Base-by-base conservation (phyloP, 768 basidiomycete genomes). In the Leucogyrophana mollusca region DNA sequence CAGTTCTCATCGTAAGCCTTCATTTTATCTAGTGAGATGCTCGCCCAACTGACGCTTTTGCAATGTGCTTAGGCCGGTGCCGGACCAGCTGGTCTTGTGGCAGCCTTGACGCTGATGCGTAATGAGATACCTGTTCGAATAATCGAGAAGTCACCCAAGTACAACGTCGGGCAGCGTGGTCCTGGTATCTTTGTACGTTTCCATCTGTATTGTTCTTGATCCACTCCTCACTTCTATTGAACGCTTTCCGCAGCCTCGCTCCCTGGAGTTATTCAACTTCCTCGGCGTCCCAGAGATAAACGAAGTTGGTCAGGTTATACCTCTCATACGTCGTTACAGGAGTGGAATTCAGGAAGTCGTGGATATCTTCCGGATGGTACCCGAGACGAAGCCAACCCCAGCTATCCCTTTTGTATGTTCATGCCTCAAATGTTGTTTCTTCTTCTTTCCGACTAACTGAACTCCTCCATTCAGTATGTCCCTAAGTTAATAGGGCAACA, bases 161-260 rank as follows among this genome's bases (percentile, higher is more conserved):
- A 61, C 11, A 62, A 63, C 18, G 46, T 68, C 11, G 73, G 73
- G 3, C 65, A 70, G 46, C 66, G 73, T 5, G 70, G 69, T n/a
- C 58, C 67, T 9, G 70, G 63, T 16, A 63, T 73, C 20, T 65
- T 66, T 62, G 69, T 69, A 24, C 14, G 57, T 49, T 13, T 30
- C 21, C n/a, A 30, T 33, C 14, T 16, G 21, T 24, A 30, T 21
- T 30, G 13, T 30, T 30, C 7, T 7, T 30, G 27, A 30, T 30
- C n/a, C n/a, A n/a, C n/a, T n/a, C n/a, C n/a, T n/a, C n/a, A 30
- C 27, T 30, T 30, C 14, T 18, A 46, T 9, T 38, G 45, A 16
- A 27, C 35, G 7, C 16, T 21, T 9, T 37, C n/a, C 20, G 9
- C n/a, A 37, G 35, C 35, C 35, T 21, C 35, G 35, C 6, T 8